These are phyloP conservation scores for Torulaspora delbrueckii DNA, from an alignment of 805 yeast genomes.

Conservation along the genomic window DNA sequence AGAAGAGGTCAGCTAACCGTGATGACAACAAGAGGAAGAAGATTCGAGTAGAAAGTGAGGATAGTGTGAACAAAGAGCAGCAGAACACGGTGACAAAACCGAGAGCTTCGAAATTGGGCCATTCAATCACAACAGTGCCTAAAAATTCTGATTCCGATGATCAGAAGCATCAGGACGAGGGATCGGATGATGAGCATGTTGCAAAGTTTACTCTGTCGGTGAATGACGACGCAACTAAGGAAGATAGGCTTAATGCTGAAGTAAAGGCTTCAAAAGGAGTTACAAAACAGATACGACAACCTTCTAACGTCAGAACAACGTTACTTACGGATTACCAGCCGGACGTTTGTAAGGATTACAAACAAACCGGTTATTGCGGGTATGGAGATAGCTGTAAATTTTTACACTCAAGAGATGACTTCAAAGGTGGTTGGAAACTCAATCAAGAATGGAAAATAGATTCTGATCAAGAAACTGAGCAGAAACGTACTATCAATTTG, in stretches of 20 bases:
- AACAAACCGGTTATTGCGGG: constrained; percentile 91
- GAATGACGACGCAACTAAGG: constrained; percentile 15
- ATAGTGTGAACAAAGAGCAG: not conserved
- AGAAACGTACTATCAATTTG: constrained; percentile 17
- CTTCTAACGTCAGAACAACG: constrained; percentile 54
- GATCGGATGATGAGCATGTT: not conserved
- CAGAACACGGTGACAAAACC: not conserved
- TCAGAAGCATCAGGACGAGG: not conserved
- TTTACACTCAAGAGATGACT: constrained; percentile 84
- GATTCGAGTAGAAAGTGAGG: constrained; percentile 1
- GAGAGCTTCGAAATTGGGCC: constrained; percentile 2
- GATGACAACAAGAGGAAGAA: constrained; percentile 17
- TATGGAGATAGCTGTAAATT: constrained; percentile 97
- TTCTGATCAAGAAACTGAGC: constrained; percentile 23
- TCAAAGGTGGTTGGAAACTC: constrained; percentile 61
- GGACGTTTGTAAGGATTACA: constrained; percentile 89
- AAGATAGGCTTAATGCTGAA: constrained; percentile 16
- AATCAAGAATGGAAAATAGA: constrained; percentile 64
- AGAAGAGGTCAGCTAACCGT: constrained; percentile 19
- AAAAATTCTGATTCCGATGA: not conserved
- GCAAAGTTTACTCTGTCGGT: constrained; percentile 8
- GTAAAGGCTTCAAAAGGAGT: not conserved
- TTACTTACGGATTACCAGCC: constrained; percentile 82
- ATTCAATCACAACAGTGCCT: not conserved
- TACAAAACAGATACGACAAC: constrained; percentile 18